Conservation (phyloP, 2,329 filamentous ascomycete species). For the Fusarium anthophilum region DNA sequence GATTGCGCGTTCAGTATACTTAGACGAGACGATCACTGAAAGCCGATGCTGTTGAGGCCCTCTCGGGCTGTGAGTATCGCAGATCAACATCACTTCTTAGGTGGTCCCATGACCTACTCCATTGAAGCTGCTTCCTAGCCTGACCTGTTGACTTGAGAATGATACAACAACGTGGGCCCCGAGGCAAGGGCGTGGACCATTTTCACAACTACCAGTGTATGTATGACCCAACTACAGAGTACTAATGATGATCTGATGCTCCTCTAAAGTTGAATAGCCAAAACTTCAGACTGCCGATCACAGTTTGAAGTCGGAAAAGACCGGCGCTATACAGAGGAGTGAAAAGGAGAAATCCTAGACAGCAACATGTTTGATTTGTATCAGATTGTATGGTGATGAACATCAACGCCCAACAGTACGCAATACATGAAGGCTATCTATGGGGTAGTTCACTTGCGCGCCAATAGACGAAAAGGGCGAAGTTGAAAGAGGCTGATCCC, state of each 20-base stretch:
- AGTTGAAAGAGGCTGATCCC: slow-evolving; percentile 13
- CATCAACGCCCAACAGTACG: background rate
- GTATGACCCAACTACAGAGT: background rate
- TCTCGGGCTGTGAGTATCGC: background rate
- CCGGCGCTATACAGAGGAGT: background rate
- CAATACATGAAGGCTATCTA: background rate
- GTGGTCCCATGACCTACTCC: background rate
- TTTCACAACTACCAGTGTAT: background rate
- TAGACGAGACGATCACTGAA: background rate
- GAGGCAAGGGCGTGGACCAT: background rate
- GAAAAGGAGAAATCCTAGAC: slow-evolving; percentile 4
- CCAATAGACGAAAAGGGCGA: slow-evolving; percentile 19
- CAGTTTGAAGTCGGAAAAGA: background rate
- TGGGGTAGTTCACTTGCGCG: slow-evolving; percentile 17
- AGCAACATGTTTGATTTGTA: slow-evolving; percentile 13
- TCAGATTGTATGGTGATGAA: slow-evolving; percentile 3
- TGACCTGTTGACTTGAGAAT: background rate
- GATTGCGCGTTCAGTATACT: background rate
- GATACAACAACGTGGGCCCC: background rate
- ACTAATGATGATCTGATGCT: slow-evolving; percentile 3
- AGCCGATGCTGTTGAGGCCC: background rate
- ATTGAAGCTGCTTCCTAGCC: background rate
- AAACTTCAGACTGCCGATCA: slow-evolving; percentile 12
- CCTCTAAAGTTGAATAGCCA: background rate
- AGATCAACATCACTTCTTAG: slow-evolving; percentile 8